Evolutionary conservation across 2,329 filamentous ascomycete species (phyloP), one percentile per base, ranked within the genome.

Genomic region (Parasarocladium wereldwijsianum): DNA sequence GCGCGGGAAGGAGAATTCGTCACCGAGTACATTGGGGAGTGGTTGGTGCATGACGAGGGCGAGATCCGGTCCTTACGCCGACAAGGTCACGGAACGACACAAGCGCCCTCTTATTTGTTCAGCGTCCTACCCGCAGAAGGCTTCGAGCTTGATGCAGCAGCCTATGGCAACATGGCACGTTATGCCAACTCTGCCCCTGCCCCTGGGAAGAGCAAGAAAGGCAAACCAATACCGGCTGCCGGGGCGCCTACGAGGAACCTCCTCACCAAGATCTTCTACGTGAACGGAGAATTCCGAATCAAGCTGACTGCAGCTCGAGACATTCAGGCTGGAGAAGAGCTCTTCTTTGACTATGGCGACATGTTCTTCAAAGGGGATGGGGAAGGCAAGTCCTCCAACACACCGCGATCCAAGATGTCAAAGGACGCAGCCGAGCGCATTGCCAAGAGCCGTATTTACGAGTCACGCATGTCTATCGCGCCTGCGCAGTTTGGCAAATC

Each of bases 341-440:
- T 92, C 1, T 79, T 84, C 45, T 92, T 87, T 50, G 70, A 87
- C 45, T 90, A 92, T 41, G 78, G 78, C 24, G 66, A 75, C 43
- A 69, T 74, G 36, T 76, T 77, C 41, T n/a, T 68, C 70, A 9
- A 73, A 75, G 34, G 47, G 76, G 34, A 71, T 52, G 5, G 54
- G 56, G 45, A 57, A 57, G 39, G n/a, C n/a, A n/a, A n/a, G n/a
- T n/a, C n/a, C n/a, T n/a, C n/a, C n/a, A n/a, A n/a, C n/a, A n/a
- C n/a, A n/a, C n/a, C n/a, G n/a, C n/a, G n/a, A n/a, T n/a, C n/a
- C n/a, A n/a, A n/a, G n/a, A n/a, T n/a, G n/a, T n/a, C n/a, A n/a
- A n/a, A n/a, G n/a, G n/a, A n/a, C n/a, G n/a, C n/a, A n/a, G n/a
- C n/a, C n/a, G n/a, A n/a, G n/a, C n/a, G n/a, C n/a, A n/a, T n/a